Conservation (phyloP, 2,329 filamentous ascomycete genomes). For the Colletotrichum incanum region DNA sequence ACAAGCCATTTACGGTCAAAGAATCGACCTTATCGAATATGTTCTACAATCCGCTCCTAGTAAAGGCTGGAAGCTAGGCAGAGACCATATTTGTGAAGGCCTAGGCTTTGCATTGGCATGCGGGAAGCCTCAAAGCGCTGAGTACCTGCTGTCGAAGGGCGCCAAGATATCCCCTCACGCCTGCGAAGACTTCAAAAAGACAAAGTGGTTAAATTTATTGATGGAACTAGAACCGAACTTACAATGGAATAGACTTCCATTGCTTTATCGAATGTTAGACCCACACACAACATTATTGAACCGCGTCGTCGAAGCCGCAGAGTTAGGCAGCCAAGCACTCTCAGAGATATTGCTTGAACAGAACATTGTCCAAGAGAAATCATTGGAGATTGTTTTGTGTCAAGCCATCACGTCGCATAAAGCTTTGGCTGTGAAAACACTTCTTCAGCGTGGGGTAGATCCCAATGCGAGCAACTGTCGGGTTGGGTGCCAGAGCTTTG, state of each 20-base stretch:
- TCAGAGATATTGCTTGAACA: not conserved
- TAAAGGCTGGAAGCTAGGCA: not conserved
- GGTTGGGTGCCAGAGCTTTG: not conserved
- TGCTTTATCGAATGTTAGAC: not conserved
- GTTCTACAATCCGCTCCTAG: not conserved
- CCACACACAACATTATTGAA: not conserved
- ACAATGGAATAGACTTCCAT: not conserved
- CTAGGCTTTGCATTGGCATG: not conserved
- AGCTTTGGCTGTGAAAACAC: not conserved
- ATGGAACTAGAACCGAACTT: fast-evolving
- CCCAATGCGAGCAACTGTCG: not conserved
- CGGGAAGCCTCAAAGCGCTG: fast-evolving
- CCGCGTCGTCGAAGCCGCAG: not conserved
- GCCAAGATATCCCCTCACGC: not conserved
- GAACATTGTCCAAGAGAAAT: not conserved
- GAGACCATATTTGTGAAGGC: not conserved
- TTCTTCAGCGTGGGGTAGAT: conserved; percentile 4
- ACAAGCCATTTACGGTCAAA: not conserved
- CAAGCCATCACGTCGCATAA: not conserved
- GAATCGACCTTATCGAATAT: fast-evolving
- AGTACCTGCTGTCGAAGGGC: not conserved
- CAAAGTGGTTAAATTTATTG: no score
- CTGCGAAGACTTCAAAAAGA: not conserved
- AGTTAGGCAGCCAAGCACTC: not conserved
- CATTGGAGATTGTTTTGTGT: not conserved